phyloP scores from a whole-genome alignment of 768 basidiomycete genomes.

The Calocybe gangraenosa region DNA sequence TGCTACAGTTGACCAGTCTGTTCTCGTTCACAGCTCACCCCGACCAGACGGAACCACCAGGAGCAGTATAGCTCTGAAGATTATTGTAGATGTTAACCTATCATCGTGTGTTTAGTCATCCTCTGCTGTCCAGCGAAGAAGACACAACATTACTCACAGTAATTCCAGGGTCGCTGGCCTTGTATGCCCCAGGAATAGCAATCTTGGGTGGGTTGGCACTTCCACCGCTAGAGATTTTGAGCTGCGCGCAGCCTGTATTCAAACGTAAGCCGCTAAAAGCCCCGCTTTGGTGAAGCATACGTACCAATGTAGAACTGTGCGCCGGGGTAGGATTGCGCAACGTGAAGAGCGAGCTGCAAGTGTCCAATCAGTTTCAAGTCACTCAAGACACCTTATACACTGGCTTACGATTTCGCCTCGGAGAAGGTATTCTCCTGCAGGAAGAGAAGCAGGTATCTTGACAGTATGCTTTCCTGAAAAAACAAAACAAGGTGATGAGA shows the following conservation, averaged over 20 bases:
- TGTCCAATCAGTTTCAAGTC: neutral
- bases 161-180: slow-evolving; percentile 44
- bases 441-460: slow-evolving; percentile 37
- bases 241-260: slow-evolving; percentile 41
- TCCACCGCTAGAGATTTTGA: slow-evolving; percentile 40
- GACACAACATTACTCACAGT: slow-evolving; percentile 25
- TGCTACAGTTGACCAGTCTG: too few relatives aligned
- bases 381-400: neutral
- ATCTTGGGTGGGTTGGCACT: slow-evolving; percentile 45
- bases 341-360: slow-evolving; percentile 30
- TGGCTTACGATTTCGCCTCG: slow-evolving; percentile 40
- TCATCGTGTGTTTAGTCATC: neutral
- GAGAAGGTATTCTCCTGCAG: slow-evolving; percentile 45
- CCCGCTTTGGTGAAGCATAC: neutral
- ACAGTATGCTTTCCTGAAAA: slow-evolving; percentile 39
- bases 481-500: neutral
- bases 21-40: slow-evolving; percentile 22
- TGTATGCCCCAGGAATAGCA: slow-evolving; percentile 45
- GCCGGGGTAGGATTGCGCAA: slow-evolving; percentile 40
- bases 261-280: neutral
- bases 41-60: slow-evolving; percentile 35
- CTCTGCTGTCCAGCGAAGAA: neutral
- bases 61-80: slow-evolving; percentile 45
- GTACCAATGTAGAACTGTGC: slow-evolving; percentile 46
- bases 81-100: slow-evolving; percentile 55